Evolutionary conservation across 2,329 filamentous ascomycete species (phyloP), one percentile per base, ranked within the genome.

Genomic region (Claviceps sp.): DNA sequence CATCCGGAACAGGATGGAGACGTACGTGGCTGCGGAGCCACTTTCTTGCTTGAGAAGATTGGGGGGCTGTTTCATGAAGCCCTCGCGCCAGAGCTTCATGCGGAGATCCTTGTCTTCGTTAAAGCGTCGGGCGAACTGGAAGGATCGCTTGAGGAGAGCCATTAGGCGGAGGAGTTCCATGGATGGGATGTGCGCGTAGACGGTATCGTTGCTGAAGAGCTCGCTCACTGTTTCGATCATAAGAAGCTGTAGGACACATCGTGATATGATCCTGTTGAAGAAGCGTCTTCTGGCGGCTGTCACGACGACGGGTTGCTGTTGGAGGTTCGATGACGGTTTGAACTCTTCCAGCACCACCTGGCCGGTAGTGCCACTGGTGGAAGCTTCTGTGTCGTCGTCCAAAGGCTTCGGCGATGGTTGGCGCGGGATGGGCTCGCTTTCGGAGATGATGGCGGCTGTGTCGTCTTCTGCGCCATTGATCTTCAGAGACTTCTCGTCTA

Each of bases 141-240:
- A 98, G 30, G 86, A 93, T 65, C 94, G 93, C 71, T 98, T 98
- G 34, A 99, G 76, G 1, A 98, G 77, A 1, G 80, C 81, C 94
- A 98, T 99, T 14, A 99, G 76, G 2, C 90, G 84, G 19, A 99
- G 76, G 0, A 99, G 81, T 64, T 97, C 89, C 10, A 80, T 73
- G 0, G 89, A 95, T 0, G 93, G 94, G 41, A 98, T 98, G 65
- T 95, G 84, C 5, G 83, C 77, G 65, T 98, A 98, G 16, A 98
- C 94, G 1, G 87, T 81, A 64, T 97, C 90, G 67, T 97, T 98
- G 60, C 89, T 94, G 73, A 98, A 98, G 48, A 99, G 81, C 68
- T 99, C 94, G 62, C 95, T 94, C 43, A 99, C 94, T 0, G 94
- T 99, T 68, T 98, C 94, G 60, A 98, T 98, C 89, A 98, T 98